Conservation (phyloP, 495 filamentous ascomycete species). For the Neurospora sp. region DNA sequence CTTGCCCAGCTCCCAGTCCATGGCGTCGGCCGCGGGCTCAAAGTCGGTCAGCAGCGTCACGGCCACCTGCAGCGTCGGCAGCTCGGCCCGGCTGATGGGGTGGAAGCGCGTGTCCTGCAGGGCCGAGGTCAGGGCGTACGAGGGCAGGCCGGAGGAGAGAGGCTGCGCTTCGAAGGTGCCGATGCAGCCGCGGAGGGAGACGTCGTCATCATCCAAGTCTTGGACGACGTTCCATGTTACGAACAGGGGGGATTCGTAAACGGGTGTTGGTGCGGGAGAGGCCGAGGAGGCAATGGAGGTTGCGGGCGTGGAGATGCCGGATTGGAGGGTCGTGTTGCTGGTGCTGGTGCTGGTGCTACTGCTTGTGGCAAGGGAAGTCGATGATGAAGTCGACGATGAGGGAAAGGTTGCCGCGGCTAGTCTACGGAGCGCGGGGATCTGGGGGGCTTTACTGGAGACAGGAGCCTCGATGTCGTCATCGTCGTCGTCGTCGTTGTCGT, state of each 20-base stretch:
- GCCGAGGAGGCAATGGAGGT: conserved; percentile 26
- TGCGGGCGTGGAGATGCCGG: conserved; percentile 19
- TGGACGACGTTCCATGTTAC: conserved; percentile 85
- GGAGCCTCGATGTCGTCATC: not conserved
- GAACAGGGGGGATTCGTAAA: conserved; percentile 60
- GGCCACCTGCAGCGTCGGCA: conserved; percentile 57
- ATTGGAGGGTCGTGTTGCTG: conserved; percentile 5
- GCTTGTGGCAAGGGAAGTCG: conserved; percentile 2
- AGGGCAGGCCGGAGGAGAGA: conserved; percentile 59
- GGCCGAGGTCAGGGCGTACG: conserved; percentile 82
- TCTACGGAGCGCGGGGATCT: conserved; percentile 1
- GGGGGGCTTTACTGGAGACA: conserved; percentile 2
- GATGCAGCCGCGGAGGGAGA: conserved; percentile 83
- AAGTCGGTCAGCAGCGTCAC: conserved; percentile 71
- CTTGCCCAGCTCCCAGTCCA: conserved; percentile 78
- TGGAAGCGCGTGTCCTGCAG: conserved; percentile 79
- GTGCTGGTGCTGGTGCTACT: conserved; percentile 17
- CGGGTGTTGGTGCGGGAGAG: conserved; percentile 1
- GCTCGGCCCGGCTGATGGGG: conserved; percentile 57
- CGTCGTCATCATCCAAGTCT: conserved; percentile 30
- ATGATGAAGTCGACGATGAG: conserved; percentile 19
- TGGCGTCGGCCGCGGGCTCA: conserved; percentile 55
- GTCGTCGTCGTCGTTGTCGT: conserved; percentile 14
- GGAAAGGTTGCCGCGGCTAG: conserved; percentile 17
- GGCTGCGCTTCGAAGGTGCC: conserved; percentile 83